Conservation (phyloP, 441 rosid species). For the Syzygium malaccense region DNA sequence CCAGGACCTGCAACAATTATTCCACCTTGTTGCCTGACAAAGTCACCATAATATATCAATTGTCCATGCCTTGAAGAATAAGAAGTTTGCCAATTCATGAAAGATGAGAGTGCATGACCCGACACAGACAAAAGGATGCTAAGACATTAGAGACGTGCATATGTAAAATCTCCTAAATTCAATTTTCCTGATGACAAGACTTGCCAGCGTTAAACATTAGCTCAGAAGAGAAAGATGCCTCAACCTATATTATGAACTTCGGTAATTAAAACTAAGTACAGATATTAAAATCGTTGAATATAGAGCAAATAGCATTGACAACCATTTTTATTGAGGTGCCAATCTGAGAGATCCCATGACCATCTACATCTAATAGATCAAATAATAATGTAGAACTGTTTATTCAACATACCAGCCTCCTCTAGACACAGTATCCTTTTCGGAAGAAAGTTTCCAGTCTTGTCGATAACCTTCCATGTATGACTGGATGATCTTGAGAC, state of each 20-base stretch:
- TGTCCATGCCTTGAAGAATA: background rate
- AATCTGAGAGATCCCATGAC: background rate
- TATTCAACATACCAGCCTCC: conserved; percentile 80
- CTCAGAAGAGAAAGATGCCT: background rate
- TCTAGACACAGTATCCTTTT: conserved; percentile 63
- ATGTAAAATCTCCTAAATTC: background rate
- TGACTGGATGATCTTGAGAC: conserved; percentile 71
- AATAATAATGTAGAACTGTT: background rate
- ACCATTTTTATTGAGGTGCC: background rate
- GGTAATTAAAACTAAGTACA: background rate
- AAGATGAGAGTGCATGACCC: background rate
- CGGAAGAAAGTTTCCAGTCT: conserved; percentile 92
- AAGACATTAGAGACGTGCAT: background rate
- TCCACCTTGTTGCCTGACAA: conserved; percentile 92
- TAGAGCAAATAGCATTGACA: background rate
- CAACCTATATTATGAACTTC: background rate
- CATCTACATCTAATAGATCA: background rate
- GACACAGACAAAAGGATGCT: background rate
- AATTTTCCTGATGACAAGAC: background rate
- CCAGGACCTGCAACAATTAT: conserved; percentile 92
- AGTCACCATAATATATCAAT: background rate
- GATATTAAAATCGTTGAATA: background rate
- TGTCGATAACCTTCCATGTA: conserved; percentile 97
- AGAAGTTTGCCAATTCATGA: background rate
- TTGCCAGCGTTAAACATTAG: background rate